Evolutionary conservation across 2,329 filamentous ascomycete species (phyloP).

Genomic region (Coniella lustricola): DNA sequence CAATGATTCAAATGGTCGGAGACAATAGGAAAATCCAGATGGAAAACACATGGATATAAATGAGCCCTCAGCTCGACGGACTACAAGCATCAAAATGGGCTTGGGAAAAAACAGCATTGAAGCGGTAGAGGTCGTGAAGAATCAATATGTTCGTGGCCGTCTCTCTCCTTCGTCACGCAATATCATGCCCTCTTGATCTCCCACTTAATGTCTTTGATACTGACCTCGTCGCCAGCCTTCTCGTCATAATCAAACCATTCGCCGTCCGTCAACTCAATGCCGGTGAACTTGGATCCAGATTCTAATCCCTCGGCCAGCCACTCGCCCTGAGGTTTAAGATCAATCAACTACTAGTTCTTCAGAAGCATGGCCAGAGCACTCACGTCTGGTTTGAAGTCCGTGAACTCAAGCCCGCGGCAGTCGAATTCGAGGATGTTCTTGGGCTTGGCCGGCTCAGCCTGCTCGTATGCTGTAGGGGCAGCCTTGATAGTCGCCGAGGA

Average conservation of each 20-base stretch:
- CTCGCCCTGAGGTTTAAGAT: conserved; percentile 55
- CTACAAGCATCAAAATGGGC: too few relatives aligned
- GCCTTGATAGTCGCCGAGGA: conserved; percentile 79
- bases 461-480: conserved; percentile 64
- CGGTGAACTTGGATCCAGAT: conserved; percentile 72
- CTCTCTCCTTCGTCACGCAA: neutral
- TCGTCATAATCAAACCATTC: conserved; percentile 99
- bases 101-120: too few relatives aligned
- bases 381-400: conserved; percentile 85
- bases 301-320: conserved; percentile 82
- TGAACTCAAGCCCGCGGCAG: conserved; percentile 88
- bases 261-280: conserved; percentile 76
- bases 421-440: conserved; percentile 86
- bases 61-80: too few relatives aligned
- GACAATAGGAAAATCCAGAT: too few relatives aligned
- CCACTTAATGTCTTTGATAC: conserved; percentile 85
- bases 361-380: conserved; percentile 12
- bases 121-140: too few relatives aligned
- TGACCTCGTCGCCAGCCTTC: conserved; percentile 85
- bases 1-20: too few relatives aligned
- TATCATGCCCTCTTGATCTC: conserved; percentile 63
- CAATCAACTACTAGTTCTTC: conserved; percentile 11
- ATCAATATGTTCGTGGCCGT: too few relatives aligned
- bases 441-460: conserved; percentile 62
- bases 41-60: too few relatives aligned